phyloP scores from a whole-genome alignment of 2,329 filamentous ascomycete genomes.

The Magnaporthiopsis rhizophila region DNA sequence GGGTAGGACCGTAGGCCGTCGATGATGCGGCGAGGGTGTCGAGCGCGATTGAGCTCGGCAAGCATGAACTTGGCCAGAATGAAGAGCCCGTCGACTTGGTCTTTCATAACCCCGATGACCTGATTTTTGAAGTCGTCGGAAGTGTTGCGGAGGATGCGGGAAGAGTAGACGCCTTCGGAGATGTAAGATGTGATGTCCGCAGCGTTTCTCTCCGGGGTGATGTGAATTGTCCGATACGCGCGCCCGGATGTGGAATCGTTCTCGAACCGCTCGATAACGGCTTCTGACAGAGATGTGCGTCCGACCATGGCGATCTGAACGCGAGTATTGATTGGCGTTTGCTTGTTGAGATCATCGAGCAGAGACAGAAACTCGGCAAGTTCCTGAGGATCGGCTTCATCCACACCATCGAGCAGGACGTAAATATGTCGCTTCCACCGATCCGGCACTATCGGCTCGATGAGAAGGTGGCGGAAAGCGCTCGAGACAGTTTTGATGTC shows the following conservation, averaged over 20 bases:
- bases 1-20: slow-evolving; percentile 2
- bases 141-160: background rate
- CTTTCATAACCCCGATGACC: slow-evolving; percentile 2
- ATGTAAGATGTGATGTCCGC: slow-evolving; percentile 3
- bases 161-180: slow-evolving; percentile 4
- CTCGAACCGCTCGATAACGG: background rate
- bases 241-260: background rate
- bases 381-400: slow-evolving; percentile 6
- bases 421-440: slow-evolving; percentile 7
- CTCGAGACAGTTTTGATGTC: slow-evolving; percentile 8
- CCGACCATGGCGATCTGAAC: slow-evolving; percentile 7
- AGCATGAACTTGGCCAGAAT: slow-evolving; percentile 9
- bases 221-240: slow-evolving; percentile 2
- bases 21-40: slow-evolving; percentile 2
- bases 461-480: slow-evolving; percentile 3
- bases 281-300: slow-evolving; percentile 3
- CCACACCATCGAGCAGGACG: slow-evolving; percentile 4
- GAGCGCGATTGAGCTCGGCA: background rate
- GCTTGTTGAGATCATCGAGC: slow-evolving; percentile 5
- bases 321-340: slow-evolving; percentile 1
- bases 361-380: slow-evolving; percentile 5
- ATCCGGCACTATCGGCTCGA: slow-evolving; percentile 4
- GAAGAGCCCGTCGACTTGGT: slow-evolving; percentile 7
- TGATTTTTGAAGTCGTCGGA: slow-evolving; percentile 2
- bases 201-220: slow-evolving; percentile 6